Evolutionary conservation across 352 stramenopile genomes (phyloP).

Genomic region (Phytophthora fragariae): DNA sequence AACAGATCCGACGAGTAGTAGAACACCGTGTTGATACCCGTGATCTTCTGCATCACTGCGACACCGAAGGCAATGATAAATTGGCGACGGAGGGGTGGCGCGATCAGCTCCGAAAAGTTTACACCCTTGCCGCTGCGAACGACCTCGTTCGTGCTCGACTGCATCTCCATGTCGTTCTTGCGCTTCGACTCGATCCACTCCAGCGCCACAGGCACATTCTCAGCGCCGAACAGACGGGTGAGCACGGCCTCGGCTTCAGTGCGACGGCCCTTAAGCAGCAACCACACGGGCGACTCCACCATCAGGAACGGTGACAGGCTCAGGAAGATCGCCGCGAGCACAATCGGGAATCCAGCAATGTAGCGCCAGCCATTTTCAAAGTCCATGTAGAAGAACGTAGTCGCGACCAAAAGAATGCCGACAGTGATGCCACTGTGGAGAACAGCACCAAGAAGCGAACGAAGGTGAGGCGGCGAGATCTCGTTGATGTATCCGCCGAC

Average conservation of each 20-base stretch:
- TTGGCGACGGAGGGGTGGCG: conserved; percentile 35
- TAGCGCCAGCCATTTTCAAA: conserved; percentile 63
- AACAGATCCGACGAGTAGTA: conserved; percentile 66
- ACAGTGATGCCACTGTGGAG: conserved; percentile 51
- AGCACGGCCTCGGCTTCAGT: conserved; percentile 44
- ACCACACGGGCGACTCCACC: conserved; percentile 60
- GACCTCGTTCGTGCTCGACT: conserved; percentile 40
- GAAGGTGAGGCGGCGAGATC: conserved; percentile 53
- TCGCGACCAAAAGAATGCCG: conserved; percentile 54
- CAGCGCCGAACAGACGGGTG: conserved; percentile 43
- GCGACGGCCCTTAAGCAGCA: conserved; percentile 48
- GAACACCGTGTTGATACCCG: conserved; percentile 64
- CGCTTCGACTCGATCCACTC: conserved; percentile 52
- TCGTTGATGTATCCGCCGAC: conserved; percentile 57
- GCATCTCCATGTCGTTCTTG: conserved; percentile 41
- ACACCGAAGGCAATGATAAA: conserved; percentile 52
- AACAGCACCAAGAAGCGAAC: conserved; percentile 43
- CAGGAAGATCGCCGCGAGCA: conserved; percentile 57
- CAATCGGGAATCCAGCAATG: conserved; percentile 65
- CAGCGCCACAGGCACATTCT: conserved; percentile 47
- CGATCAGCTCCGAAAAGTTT: conserved; percentile 39
- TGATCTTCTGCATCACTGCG: conserved; percentile 52
- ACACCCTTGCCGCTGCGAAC: conserved; percentile 43
- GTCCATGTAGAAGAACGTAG: conserved; percentile 65
- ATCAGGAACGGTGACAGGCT: conserved; percentile 53